Conservation (phyloP, 1,284 basidiomycete genomes). For the Schizopora paradoxa region DNA sequence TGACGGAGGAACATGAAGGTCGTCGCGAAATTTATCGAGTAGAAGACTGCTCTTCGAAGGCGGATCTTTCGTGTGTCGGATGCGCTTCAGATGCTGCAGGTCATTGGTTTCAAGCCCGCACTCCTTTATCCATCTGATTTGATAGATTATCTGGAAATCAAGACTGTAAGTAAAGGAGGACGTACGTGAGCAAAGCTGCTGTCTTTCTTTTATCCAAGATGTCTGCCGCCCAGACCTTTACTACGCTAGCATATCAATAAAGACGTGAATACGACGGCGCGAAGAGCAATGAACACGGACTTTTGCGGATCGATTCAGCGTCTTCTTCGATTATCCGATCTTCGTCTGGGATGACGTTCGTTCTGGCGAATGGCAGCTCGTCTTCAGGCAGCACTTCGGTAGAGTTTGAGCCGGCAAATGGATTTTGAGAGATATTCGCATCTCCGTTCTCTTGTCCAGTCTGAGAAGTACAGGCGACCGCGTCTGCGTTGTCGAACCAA, state of each 20-base stretch:
- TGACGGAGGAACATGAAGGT: slow-evolving; percentile 20
- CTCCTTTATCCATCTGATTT: slow-evolving; percentile 58
- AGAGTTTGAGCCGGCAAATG: slow-evolving; percentile 33
- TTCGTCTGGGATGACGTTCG: slow-evolving; percentile 47
- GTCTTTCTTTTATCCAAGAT: slow-evolving; percentile 65
- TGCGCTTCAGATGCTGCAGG: slow-evolving; percentile 76
- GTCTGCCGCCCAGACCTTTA: slow-evolving; percentile 82
- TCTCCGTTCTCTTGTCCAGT: neutral
- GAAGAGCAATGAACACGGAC: slow-evolving; percentile 32
- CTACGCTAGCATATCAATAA: slow-evolving; percentile 28
- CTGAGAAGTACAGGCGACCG: neutral
- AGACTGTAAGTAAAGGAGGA: slow-evolving; percentile 9
- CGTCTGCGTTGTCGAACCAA: slow-evolving; percentile 50
- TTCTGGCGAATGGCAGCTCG: slow-evolving; percentile 56
- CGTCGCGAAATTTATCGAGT: too few species aligned
- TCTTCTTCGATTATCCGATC: slow-evolving; percentile 62
- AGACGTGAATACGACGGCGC: slow-evolving; percentile 8
- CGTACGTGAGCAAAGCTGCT: slow-evolving; percentile 61
- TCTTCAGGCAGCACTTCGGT: slow-evolving; percentile 47
- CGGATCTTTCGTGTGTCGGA: slow-evolving; percentile 41
- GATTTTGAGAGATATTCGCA: slow-evolving; percentile 22
- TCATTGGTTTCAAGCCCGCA: slow-evolving; percentile 52
- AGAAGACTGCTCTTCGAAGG: slow-evolving; percentile 42
- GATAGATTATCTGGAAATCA: slow-evolving; percentile 8
- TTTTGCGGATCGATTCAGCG: slow-evolving; percentile 48